phyloP scores from a whole-genome alignment of 495 filamentous ascomycete genomes.

The Margaritispora aquatica region DNA sequence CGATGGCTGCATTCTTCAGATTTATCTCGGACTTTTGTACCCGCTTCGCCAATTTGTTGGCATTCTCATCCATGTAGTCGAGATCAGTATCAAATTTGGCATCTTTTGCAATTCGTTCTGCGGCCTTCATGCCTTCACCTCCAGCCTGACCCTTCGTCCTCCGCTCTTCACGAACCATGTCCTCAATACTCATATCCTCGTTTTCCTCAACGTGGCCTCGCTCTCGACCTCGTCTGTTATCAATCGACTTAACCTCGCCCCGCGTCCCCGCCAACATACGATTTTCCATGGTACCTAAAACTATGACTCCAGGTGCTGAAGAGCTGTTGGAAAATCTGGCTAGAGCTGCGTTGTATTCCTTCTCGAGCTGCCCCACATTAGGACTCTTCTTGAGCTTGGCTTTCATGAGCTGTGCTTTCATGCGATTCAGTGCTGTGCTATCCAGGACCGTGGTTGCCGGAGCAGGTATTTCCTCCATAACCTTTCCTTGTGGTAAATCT shows the following conservation, averaged over 20 bases:
- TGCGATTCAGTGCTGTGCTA: conserved; percentile 74
- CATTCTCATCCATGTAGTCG: conserved; percentile 97
- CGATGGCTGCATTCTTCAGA: conserved; percentile 81
- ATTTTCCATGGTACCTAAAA: conserved; percentile 82
- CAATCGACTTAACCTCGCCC: conserved; percentile 68
- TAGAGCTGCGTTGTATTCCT: conserved; percentile 71
- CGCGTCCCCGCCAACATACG: conserved; percentile 75
- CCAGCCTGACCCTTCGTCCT: conserved; percentile 72
- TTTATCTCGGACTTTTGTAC: conserved; percentile 84
- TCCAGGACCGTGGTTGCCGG: conserved; percentile 48
- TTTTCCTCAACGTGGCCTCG: conserved; percentile 79
- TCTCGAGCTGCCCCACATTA: conserved; percentile 72
- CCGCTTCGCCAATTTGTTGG: conserved; percentile 79
- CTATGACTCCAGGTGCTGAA: conserved; percentile 57
- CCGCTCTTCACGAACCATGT: conserved; percentile 92
- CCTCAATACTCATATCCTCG: conserved; percentile 90
- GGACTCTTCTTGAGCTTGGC: conserved; percentile 74
- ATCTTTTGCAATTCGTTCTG: conserved; percentile 90
- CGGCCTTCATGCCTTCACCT: conserved; percentile 74
- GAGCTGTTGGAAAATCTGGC: conserved; percentile 50
- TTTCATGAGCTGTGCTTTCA: conserved; percentile 91
- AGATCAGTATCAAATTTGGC: conserved; percentile 87
- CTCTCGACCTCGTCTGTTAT: conserved; percentile 72
- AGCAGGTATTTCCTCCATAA: conserved; percentile 32
- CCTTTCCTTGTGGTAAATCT: conserved; percentile 35